phyloP scores from a whole-genome alignment of 2,329 filamentous ascomycete genomes.

The Bipolaris sorokiniana region DNA sequence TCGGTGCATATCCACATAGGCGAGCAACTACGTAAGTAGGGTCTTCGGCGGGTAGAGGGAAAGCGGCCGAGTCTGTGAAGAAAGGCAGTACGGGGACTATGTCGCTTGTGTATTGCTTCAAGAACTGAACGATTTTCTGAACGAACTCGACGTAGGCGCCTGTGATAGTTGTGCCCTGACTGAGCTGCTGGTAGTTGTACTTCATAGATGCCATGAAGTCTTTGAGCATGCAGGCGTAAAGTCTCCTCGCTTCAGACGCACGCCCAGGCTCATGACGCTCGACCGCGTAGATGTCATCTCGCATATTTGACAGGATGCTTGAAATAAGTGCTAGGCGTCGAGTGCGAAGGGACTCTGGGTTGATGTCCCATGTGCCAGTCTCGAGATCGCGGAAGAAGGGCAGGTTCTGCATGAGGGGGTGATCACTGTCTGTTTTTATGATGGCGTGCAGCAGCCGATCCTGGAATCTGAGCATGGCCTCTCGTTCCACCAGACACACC shows the following conservation, averaged over 20 bases:
- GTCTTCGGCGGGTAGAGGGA: conserved; percentile 65
- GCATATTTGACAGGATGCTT: conserved; percentile 65
- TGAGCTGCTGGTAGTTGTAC: conserved; percentile 63
- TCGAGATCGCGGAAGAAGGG: conserved; percentile 58
- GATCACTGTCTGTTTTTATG: conserved; percentile 54
- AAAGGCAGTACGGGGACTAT: conserved; percentile 64
- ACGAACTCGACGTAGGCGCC: conserved; percentile 67
- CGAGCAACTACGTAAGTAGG: conserved; percentile 68
- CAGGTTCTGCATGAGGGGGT: conserved; percentile 62
- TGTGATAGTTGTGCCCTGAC: conserved; percentile 48
- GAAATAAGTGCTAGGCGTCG: conserved; percentile 63
- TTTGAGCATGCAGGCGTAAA: conserved; percentile 60
- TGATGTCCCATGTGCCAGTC: conserved; percentile 55
- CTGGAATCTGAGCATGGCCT: conserved; percentile 67
- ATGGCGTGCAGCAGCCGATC: conserved; percentile 62
- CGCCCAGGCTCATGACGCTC: conserved; percentile 36
- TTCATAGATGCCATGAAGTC: conserved; percentile 68
- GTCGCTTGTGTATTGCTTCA: conserved; percentile 66
- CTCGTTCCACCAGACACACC: conserved; percentile 63
- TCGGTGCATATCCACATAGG: conserved; percentile 64
- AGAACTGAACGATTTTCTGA: conserved; percentile 62
- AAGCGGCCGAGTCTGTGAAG: conserved; percentile 65
- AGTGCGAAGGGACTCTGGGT: conserved; percentile 59
- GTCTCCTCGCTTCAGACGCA: conserved; percentile 49
- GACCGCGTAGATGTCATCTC: conserved; percentile 53